phyloP scores from a whole-genome alignment of 1,284 basidiomycete genomes.

The Neonothopanus nambi region DNA sequence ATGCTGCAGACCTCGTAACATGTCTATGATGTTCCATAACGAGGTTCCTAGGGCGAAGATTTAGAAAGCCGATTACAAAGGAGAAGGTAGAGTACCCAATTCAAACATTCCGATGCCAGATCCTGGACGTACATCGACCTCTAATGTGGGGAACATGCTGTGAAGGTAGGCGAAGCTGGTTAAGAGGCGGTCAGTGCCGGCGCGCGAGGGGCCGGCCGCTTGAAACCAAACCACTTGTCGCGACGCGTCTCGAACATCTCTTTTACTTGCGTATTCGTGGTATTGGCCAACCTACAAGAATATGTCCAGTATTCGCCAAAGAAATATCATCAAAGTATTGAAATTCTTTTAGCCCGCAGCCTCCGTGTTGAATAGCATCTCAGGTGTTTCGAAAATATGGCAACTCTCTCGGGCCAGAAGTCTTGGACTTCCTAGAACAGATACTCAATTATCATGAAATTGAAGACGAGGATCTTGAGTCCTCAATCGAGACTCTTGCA shows the following conservation, averaged over 20 bases:
- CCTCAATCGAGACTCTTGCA: conserved; percentile 81
- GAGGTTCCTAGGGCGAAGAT: conserved; percentile 58
- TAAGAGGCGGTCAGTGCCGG: conserved; percentile 2
- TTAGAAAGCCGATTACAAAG: conserved; percentile 9
- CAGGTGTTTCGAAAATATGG: conserved; percentile 84
- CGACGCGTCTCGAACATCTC: conserved; percentile 2
- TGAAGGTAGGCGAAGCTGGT: conserved; percentile 1
- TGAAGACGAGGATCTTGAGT: conserved; percentile 69
- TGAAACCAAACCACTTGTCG: conserved; percentile 9
- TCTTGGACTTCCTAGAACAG: conserved; percentile 65
- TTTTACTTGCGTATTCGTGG: background rate
- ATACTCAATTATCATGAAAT: conserved; percentile 71
- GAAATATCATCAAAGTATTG: conserved; percentile 63
- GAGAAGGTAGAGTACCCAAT: conserved; percentile 49
- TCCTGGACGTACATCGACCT: conserved; percentile 80
- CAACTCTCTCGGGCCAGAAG: conserved; percentile 78
- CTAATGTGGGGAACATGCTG: conserved; percentile 63
- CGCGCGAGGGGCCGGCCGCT: conserved; percentile 1
- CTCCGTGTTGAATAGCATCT: background rate
- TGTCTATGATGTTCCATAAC: conserved; percentile 78
- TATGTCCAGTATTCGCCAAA: conserved; percentile 53
- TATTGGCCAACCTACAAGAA: background rate
- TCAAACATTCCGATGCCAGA: conserved; percentile 76
- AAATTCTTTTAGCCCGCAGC: background rate
- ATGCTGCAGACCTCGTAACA: conserved; percentile 61